These are phyloP conservation scores for Cutaneotrichosporon cavernicola DNA, from an alignment of 1,284 basidiomycete species.

Conservation along the genomic window DNA sequence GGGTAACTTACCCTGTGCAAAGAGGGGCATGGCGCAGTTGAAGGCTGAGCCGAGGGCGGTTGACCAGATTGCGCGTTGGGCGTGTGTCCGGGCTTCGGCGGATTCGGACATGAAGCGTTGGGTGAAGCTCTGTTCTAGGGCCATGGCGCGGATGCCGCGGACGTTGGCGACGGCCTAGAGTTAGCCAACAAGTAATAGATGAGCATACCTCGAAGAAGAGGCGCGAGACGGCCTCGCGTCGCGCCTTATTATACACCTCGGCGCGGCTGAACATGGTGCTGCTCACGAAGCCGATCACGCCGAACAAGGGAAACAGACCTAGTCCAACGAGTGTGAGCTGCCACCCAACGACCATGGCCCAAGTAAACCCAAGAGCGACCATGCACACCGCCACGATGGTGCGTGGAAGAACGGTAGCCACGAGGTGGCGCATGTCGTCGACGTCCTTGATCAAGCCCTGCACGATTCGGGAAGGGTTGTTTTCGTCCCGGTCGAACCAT, in stretches of 20 bases:
- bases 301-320: constrained; percentile 81
- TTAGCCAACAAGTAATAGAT: constrained; percentile 19
- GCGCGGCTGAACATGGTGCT: constrained; percentile 53
- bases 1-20: constrained; percentile 63
- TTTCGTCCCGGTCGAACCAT: constrained; percentile 78
- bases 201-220: constrained; percentile 74
- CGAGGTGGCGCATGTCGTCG: constrained; percentile 79
- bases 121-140: constrained; percentile 74
- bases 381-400: constrained; percentile 72
- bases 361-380: constrained; percentile 76
- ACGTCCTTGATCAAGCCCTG: constrained; percentile 84
- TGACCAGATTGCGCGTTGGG: constrained; percentile 73
- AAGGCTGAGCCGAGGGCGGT: constrained; percentile 81
- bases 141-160: constrained; percentile 83
- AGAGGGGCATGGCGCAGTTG: constrained; percentile 76
- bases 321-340: constrained; percentile 88
- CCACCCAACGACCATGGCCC: constrained; percentile 88
- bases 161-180: constrained; percentile 75
- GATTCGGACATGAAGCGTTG: constrained; percentile 66
- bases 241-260: constrained; percentile 77
- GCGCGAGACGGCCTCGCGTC: constrained; percentile 78
- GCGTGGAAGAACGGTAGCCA: constrained; percentile 74
- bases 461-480: constrained; percentile 67
- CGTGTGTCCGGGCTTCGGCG: constrained; percentile 64
- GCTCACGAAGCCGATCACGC: constrained; percentile 67